Conservation (phyloP, 305 asterid species). For the Solanum hybrid region DNA sequence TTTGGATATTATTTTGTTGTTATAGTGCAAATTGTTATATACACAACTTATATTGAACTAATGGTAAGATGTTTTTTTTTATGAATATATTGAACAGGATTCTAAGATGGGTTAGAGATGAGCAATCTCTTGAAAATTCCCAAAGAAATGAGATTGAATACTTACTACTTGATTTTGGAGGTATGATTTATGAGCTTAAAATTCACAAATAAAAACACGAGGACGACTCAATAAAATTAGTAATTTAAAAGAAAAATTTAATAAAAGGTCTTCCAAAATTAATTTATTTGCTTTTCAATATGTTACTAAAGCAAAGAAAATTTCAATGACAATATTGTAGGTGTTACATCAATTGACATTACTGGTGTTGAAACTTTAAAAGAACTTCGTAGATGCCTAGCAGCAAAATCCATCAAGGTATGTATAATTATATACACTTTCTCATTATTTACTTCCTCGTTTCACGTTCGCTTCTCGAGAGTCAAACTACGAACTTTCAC, state of each 20-base stretch:
- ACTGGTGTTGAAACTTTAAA: conserved; percentile 64
- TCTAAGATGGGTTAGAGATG: conserved; percentile 70
- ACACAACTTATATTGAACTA: not conserved
- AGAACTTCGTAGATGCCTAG: conserved; percentile 43
- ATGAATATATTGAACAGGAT: conserved; percentile 29
- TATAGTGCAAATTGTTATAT: not conserved
- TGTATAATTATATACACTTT: not conserved
- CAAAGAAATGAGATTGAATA: conserved; percentile 31
- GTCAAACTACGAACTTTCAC: not conserved
- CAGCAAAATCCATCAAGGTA: conserved; percentile 50
- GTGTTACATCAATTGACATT: conserved; percentile 61
- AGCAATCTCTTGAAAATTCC: conserved; percentile 16
- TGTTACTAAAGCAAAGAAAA: not conserved
- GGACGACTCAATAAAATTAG: not conserved
- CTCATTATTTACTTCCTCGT: not conserved
- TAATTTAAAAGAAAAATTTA: not conserved
- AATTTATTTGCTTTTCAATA: not conserved
- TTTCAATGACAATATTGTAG: conserved; percentile 15
- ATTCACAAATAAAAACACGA: not conserved
- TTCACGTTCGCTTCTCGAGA: not conserved
- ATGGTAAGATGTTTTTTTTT: not conserved
- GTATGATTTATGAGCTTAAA: conserved; percentile 13
- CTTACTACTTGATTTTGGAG: conserved; percentile 68
- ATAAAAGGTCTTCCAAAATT: not conserved
- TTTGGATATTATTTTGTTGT: not conserved